Base-by-base conservation (phyloP, 75 land plant genomes). In the Ceratopteris richardii region DNA sequence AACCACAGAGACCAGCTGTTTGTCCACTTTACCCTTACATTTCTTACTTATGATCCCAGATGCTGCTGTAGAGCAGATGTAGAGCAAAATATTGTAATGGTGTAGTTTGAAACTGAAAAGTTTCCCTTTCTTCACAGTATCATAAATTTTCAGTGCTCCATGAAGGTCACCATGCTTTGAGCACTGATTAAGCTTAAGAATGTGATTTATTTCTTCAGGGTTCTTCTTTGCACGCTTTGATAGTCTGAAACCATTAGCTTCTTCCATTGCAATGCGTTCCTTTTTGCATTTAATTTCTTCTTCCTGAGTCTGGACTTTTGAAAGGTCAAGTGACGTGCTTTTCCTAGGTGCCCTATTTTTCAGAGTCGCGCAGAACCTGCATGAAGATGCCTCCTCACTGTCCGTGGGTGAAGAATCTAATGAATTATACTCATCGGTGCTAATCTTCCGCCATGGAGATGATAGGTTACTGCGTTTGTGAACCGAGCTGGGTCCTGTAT, bases 31-130 rank as follows among this genome's bases (percentile, higher is more conserved):
- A 67, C 77, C 79, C 9, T 14, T 10, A 63, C 73, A 76, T 1
- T 78, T 66, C 17, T 80, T 77, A 10, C 31, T 71, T 44, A 79
- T 31, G 44, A 72, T 61, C 16, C 87, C 90, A 1, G 69, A 18
- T 10, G 65, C 59, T 5, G 63, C 66, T 36, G 62, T 61, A n/a
- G 98, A 81, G 66, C 92, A 90, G 29, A 95, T 70, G 66, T 90
- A 86, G 55, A 95, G 79, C 31, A 95, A 63, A n/a, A 81, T 61
- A 55, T 95, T 95, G 68, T 66, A 90, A 63, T 82, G 79, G 47
- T 95, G 73, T 26, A 56, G 80, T 20, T 61, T 66, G 52, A 90
- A 65, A 27, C 53, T 57, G 1, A 66, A 13, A 23, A 75, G 26
- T 9, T 66, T 61, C 7, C 57, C 60, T 22, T 64, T 24, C n/a